These are phyloP conservation scores for Suillus plorans DNA, from an alignment of 768 basidiomycete genomes.

Conservation along the genomic window DNA sequence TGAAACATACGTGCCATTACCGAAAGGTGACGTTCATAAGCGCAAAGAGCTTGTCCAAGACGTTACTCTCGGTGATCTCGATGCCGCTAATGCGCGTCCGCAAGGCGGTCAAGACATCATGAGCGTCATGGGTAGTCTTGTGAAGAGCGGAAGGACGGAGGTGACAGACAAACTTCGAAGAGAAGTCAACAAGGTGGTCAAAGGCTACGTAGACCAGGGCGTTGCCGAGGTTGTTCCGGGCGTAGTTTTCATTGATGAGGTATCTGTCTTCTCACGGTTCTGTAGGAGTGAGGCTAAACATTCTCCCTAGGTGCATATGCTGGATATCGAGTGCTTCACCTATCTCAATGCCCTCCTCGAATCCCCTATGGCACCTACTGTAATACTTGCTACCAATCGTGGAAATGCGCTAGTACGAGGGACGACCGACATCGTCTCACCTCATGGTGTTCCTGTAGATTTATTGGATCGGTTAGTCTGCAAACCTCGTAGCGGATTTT, in stretches of 20 bases:
- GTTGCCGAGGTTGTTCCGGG: constrained; percentile 98
- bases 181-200: constrained; percentile 97
- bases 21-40: constrained; percentile 96
- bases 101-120: constrained; percentile 98
- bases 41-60: constrained; percentile 95
- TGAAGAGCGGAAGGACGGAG: constrained; percentile 92
- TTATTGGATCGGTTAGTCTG: constrained; percentile 78
- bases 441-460: constrained; percentile 94
- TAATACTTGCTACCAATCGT: constrained; percentile 94
- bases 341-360: constrained; percentile 96
- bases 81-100: constrained; percentile 94
- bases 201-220: constrained; percentile 96
- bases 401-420: constrained; percentile 92
- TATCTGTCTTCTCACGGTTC: constrained; percentile 34
- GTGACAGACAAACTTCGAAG: constrained; percentile 94
- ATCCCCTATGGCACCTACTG: constrained; percentile 95
- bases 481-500: constrained; percentile 1
- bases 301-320: constrained; percentile 86
- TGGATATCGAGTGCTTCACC: constrained; percentile 99
- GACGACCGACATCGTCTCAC: constrained; percentile 85
- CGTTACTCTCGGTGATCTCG: constrained; percentile 91
- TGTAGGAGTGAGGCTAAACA: constrained; percentile 6
- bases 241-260: constrained; percentile 98
- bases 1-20: constrained; percentile 96
- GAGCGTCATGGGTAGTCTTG: constrained; percentile 93